phyloP scores from a whole-genome alignment of 129 eudicot species.

The Silybum marianum region DNA sequence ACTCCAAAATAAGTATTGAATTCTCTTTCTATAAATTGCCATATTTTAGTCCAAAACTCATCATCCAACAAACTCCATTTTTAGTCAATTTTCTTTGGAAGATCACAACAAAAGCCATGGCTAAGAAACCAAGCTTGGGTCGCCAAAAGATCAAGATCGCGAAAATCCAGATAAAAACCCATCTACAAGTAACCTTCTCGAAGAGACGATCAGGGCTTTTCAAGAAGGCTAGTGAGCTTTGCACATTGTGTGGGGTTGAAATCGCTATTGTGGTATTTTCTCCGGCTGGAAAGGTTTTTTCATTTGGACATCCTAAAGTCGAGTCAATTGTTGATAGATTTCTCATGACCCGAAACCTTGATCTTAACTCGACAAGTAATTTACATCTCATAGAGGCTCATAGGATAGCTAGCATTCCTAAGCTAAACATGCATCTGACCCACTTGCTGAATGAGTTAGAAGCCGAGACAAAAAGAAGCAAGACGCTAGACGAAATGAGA shows the following conservation, averaged over 20 bases:
- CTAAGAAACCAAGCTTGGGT: slow-evolving; percentile 57
- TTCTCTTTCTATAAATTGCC: slow-evolving; percentile 24
- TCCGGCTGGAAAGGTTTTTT: slow-evolving; percentile 57
- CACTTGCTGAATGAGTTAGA: slow-evolving; percentile 48
- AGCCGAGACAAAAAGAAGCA: slow-evolving; percentile 48
- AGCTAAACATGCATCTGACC: slow-evolving; percentile 46
- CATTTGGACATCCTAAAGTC: slow-evolving; percentile 68
- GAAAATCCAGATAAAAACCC: slow-evolving; percentile 53
- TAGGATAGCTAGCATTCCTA: slow-evolving; percentile 37
- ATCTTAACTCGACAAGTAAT: slow-evolving; percentile 4
- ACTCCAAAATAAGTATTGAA: background rate
- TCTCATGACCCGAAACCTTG: slow-evolving; percentile 29
- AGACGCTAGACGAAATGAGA: slow-evolving; percentile 46
- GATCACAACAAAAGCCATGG: slow-evolving; percentile 30
- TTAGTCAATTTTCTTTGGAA: slow-evolving; percentile 15
- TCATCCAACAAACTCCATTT: slow-evolving; percentile 24
- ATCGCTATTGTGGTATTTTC: slow-evolving; percentile 64
- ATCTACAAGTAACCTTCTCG: slow-evolving; percentile 62
- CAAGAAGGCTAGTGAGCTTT: slow-evolving; percentile 67
- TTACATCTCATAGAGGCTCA: slow-evolving; percentile 47
- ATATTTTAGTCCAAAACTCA: slow-evolving; percentile 17
- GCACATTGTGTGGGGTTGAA: slow-evolving; percentile 64
- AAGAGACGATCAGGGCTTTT: slow-evolving; percentile 60
- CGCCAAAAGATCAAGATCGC: slow-evolving; percentile 57
- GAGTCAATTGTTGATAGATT: slow-evolving; percentile 55